Evolutionary conservation across 116 monocot genomes (phyloP).

Genomic region (Papilionanthe hybrid): DNA sequence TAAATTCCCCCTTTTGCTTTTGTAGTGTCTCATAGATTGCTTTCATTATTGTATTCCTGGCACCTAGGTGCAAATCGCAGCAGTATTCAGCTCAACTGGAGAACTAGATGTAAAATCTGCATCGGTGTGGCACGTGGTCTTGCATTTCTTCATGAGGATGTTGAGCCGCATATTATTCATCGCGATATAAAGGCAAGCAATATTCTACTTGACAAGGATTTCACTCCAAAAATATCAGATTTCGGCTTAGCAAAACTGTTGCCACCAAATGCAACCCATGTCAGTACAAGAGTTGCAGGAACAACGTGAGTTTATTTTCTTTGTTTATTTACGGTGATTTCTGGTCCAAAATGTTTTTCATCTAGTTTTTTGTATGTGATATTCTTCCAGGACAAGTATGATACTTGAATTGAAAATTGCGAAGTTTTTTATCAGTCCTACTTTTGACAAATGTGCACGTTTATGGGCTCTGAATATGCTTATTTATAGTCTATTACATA

Average conservation of each 20-base stretch:
- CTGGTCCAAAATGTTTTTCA: background rate
- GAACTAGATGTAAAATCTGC: constrained; percentile 43
- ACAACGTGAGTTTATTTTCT: constrained; percentile 53
- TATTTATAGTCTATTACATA: background rate
- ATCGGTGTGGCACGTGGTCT: constrained; percentile 76
- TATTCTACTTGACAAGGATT: constrained; percentile 74
- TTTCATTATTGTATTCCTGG: background rate
- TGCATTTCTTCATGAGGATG: constrained; percentile 73
- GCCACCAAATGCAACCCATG: constrained; percentile 57
- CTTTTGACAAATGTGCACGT: background rate
- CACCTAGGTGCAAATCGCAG: constrained; percentile 29
- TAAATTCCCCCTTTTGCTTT: too few relatives aligned
- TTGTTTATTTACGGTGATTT: background rate
- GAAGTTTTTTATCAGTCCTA: background rate
- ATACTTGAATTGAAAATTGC: background rate
- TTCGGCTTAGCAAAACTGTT: constrained; percentile 77
- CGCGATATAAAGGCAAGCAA: constrained; percentile 90
- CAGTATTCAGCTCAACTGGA: constrained; percentile 56
- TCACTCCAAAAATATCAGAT: constrained; percentile 79
- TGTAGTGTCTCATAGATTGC: background rate
- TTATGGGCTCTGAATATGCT: background rate
- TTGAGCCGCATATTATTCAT: constrained; percentile 61
- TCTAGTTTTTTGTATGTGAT: background rate
- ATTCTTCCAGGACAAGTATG: background rate
- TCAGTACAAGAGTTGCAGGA: constrained; percentile 81